Conservation (phyloP, 345 rosid genomes). For the Atalantia buxifolia region DNA sequence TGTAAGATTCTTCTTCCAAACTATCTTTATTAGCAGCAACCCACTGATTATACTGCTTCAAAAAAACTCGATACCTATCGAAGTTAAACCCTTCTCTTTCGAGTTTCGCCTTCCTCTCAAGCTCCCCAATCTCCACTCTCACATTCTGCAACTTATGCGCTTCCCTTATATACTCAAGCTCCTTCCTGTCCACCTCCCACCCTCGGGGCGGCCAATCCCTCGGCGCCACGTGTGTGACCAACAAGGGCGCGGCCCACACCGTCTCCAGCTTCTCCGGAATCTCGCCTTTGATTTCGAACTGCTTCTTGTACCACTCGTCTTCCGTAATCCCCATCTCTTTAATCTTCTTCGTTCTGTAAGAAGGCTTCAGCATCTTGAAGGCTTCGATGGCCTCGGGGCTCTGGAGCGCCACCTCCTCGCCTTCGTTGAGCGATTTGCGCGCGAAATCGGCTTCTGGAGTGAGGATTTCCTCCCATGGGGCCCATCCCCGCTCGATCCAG, state of each 20-base stretch:
- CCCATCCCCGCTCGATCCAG: constrained; percentile 95
- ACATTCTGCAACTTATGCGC: constrained; percentile 62
- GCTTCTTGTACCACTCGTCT: constrained; percentile 75
- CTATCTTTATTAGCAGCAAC: constrained; percentile 75
- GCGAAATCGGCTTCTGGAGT: constrained; percentile 92
- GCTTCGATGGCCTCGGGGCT: constrained; percentile 90
- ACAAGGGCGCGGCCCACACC: constrained; percentile 66
- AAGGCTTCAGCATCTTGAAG: constrained; percentile 71
- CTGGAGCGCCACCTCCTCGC: constrained; percentile 82
- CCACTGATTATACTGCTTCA: constrained; percentile 88
- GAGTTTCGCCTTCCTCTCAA: constrained; percentile 42
- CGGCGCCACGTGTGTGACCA: constrained; percentile 67
- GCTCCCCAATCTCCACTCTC: constrained; percentile 53
- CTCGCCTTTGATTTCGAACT: constrained; percentile 75
- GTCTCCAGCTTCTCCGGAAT: constrained; percentile 68
- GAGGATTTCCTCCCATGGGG: constrained; percentile 95
- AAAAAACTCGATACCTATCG: constrained; percentile 70
- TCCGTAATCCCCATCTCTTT: constrained; percentile 76
- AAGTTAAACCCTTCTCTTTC: constrained; percentile 50
- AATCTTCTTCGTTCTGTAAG: constrained; percentile 57
- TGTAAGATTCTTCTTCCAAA: constrained; percentile 79
- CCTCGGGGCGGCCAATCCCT: constrained; percentile 95
- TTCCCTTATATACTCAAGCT: constrained; percentile 80
- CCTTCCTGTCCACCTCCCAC: constrained; percentile 81
- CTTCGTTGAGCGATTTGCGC: constrained; percentile 80